Percentiles rank a stretch among this genome's conserved stretches.
These are phyloP conservation scores for Mortierella sp. DNA, from an alignment of 371 early-diverging fungal genomes.

Conservation along the genomic window DNA sequence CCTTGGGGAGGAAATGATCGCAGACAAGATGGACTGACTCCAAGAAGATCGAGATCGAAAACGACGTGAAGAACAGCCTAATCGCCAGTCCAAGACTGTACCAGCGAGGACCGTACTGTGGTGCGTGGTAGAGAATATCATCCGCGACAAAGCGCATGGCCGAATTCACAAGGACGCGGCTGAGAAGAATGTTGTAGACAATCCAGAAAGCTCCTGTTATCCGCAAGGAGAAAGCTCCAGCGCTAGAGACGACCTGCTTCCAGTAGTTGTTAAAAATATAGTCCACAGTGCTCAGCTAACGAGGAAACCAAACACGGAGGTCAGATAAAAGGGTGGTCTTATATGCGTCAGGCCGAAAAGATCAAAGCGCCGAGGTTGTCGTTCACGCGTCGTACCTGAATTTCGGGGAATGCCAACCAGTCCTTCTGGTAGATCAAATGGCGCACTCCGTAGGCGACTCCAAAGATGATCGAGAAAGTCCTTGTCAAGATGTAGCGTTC, in stretches of 20 bases:
- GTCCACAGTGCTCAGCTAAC: constrained; percentile 26
- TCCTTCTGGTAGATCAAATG: constrained; percentile 53
- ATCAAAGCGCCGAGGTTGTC: neutral
- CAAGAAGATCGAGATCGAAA: constrained; percentile 42
- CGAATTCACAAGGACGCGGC: constrained; percentile 54
- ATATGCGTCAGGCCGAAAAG: neutral
- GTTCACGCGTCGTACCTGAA: constrained; percentile 56
- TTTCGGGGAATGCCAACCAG: constrained; percentile 55
- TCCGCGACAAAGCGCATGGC: constrained; percentile 39
- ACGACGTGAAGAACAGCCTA: constrained; percentile 32
- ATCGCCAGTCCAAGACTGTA: constrained; percentile 34
- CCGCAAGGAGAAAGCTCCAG: constrained; percentile 57
- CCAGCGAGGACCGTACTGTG: constrained; percentile 55
- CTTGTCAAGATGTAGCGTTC: constrained; percentile 48
- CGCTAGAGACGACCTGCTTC: constrained; percentile 15
- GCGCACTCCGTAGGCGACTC: constrained; percentile 46
- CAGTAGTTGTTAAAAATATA: constrained; percentile 28
- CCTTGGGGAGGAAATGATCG: constrained; percentile 58
- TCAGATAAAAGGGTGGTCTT: neutral
- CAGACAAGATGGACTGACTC: constrained; percentile 63
- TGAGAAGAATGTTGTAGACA: constrained; percentile 59
- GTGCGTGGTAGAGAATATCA: constrained; percentile 39
- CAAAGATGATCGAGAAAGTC: constrained; percentile 58
- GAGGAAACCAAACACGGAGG: constrained; percentile 23
- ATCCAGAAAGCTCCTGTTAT: constrained; percentile 64